phyloP scores from a whole-genome alignment of 371 early-diverging fungal genomes.

The Mucor saturninus region DNA sequence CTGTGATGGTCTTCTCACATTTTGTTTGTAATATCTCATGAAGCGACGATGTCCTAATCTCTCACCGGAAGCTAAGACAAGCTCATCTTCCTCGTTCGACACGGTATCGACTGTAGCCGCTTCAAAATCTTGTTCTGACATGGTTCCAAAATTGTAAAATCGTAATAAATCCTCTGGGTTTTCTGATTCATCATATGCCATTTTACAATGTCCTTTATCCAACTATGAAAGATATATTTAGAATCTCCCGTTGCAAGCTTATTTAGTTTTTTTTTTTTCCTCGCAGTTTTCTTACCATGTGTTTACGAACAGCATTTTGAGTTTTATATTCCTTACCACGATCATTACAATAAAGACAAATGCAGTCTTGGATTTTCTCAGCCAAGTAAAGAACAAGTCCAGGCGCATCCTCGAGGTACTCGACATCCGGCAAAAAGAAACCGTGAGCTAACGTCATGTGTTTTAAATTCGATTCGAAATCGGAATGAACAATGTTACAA shows the following conservation, averaged over 20 bases:
- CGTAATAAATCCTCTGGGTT: slow-evolving; percentile 87
- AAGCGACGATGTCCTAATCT: slow-evolving; percentile 84
- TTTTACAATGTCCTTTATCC: slow-evolving; percentile 95
- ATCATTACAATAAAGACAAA: slow-evolving; percentile 95
- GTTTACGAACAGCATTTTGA: slow-evolving; percentile 88
- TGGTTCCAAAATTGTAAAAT: slow-evolving; percentile 84
- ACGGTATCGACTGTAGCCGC: slow-evolving; percentile 18
- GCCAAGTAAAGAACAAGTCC: slow-evolving; percentile 90
- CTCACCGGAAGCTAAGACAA: slow-evolving; percentile 80
- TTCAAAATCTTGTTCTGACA: slow-evolving; percentile 33
- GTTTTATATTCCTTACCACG: slow-evolving; percentile 84
- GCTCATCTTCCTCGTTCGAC: slow-evolving; percentile 50
- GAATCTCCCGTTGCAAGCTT: neutral
- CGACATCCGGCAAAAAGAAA: slow-evolving; percentile 96
- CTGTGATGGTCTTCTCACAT: slow-evolving; percentile 16
- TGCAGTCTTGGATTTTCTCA: slow-evolving; percentile 90
- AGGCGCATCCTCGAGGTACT: slow-evolving; percentile 84
- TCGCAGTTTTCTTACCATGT: slow-evolving; percentile 73
- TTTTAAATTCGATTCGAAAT: slow-evolving; percentile 80
- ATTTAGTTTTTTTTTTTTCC: neutral
- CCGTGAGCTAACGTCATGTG: slow-evolving; percentile 93
- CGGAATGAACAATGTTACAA: slow-evolving; percentile 64
- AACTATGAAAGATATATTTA: slow-evolving; percentile 34
- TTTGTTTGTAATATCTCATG: slow-evolving; percentile 84
- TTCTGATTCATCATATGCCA: slow-evolving; percentile 88